Evolutionary conservation across 2,329 filamentous ascomycete species (phyloP), one percentile per base, ranked within the genome.

Genomic region (Cercospora berteroae): DNA sequence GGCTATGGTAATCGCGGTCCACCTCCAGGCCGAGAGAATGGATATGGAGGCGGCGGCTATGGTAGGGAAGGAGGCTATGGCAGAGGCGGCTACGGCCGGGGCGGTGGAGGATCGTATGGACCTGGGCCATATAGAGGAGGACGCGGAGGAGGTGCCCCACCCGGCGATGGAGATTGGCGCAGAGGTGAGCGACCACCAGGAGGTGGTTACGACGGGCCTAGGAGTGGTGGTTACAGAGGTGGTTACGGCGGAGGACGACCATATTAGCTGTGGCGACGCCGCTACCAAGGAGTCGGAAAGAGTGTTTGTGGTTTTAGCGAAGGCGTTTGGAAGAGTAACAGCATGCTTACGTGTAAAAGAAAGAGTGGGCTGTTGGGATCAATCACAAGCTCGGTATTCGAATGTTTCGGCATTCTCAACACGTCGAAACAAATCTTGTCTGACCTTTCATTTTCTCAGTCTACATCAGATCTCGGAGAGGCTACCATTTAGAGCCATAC

Each of bases 1-100:
- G 75, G 80, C 29, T 81, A 80, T 13, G 75, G 78, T 55, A 71
- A 67, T 65, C 75, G 80, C 29, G 81, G 80, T 9, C 76, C 78
- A 52, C 68, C 68, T 20, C 65, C 65, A 25, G 66, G 66, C 5
- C 60, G 71, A 33, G 72, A 71, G 70, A 76, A 76, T 70, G 75
- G 74, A 6, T 75, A 75, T 68, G 72, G 71, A 12, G 70, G 70
- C 59, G 69, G 69, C n/a, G 67, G 69, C 12, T 71, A 73, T 39
- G 64, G 68, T n/a, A 63, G 70, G 36, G 68, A 69, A 8, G 72
- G 65, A 44, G 62, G 73, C 57, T 65, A 63, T 29, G 60, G 69
- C 12, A 64, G 74, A 48, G 75, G 75, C 8, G 69, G 74, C 5
- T 71, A 70, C 62, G 72, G 74, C 44, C 69, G 68, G 57, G 68